Conservation (phyloP, 305 asterid species). For the Withania somnifera region DNA sequence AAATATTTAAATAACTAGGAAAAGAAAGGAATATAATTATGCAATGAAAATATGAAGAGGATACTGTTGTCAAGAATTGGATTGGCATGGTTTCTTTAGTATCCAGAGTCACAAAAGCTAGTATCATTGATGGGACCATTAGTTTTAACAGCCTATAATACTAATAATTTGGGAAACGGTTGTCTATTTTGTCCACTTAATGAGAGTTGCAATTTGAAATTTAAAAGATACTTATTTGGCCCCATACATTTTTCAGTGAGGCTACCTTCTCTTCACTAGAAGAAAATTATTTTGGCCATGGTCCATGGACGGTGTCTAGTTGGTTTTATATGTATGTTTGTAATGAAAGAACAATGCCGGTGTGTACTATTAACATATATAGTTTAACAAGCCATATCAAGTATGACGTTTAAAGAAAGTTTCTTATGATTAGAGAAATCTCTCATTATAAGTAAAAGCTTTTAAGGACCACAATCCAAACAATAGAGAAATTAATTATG, state of each 20-base stretch:
- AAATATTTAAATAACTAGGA: not conserved
- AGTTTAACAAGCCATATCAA: not conserved
- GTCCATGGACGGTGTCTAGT: not conserved
- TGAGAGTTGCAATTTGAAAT: not conserved
- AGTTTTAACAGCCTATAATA: not conserved
- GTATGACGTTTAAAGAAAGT: not conserved
- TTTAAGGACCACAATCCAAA: not conserved
- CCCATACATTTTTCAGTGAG: not conserved
- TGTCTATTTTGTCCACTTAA: conserved; percentile 25
- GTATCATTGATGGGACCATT: no score
- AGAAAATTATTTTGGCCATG: not conserved
- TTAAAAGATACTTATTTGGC: not conserved
- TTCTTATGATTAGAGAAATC: not conserved
- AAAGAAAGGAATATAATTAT: not conserved
- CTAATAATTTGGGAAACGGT: conserved; percentile 18
- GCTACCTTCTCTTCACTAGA: not conserved
- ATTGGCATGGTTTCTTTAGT: not conserved
- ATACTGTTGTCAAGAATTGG: conserved; percentile 1
- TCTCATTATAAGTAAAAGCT: not conserved
- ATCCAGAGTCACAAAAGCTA: not conserved
- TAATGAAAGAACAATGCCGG: not conserved
- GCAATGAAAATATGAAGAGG: not conserved
- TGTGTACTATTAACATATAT: not conserved
- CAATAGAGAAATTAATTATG: not conserved
- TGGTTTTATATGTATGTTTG: not conserved